A percentile compares a stretch with the other conserved stretches of the same genome.
These are phyloP conservation scores for Nakazawaea holstii DNA, from an alignment of 805 yeast species.

Conservation along the genomic window DNA sequence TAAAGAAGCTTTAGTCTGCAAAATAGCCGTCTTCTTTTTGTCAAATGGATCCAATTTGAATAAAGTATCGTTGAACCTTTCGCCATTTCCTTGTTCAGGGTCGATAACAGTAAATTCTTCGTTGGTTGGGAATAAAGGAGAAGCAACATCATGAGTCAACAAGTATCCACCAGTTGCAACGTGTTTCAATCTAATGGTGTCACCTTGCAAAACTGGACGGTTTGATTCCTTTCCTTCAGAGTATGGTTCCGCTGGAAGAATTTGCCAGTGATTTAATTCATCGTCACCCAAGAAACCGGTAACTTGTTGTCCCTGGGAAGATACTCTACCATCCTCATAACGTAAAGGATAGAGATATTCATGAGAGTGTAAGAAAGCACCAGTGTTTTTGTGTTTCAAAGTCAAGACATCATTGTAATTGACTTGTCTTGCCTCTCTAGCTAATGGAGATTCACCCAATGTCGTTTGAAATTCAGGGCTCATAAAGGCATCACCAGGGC, in stretches of 20 bases:
- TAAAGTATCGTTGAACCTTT: constrained; percentile 65
- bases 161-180: constrained; percentile 73
- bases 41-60: constrained; percentile 65
- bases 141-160: constrained; percentile 92
- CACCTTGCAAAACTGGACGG: constrained; percentile 62
- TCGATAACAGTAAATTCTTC: constrained; percentile 83
- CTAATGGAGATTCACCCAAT: constrained; percentile 74
- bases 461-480: constrained; percentile 93
- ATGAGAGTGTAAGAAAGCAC: constrained; percentile 81
- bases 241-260: constrained; percentile 55
- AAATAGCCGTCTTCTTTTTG: constrained; percentile 41
- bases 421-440: constrained; percentile 63
- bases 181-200: constrained; percentile 74
- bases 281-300: constrained; percentile 54
- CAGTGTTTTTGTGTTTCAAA: constrained; percentile 75
- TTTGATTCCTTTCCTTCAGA: constrained; percentile 30
- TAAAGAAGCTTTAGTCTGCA: constrained; percentile 67
- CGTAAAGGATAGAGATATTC: constrained; percentile 72
- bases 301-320: constrained; percentile 93
- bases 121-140: constrained; percentile 87
- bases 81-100: constrained; percentile 51
- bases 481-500: constrained; percentile 96
- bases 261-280: constrained; percentile 79
- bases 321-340: constrained; percentile 93
- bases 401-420: constrained; percentile 75